phyloP scores from a whole-genome alignment of 352 stramenopile species.

The Pythium coloratum region DNA sequence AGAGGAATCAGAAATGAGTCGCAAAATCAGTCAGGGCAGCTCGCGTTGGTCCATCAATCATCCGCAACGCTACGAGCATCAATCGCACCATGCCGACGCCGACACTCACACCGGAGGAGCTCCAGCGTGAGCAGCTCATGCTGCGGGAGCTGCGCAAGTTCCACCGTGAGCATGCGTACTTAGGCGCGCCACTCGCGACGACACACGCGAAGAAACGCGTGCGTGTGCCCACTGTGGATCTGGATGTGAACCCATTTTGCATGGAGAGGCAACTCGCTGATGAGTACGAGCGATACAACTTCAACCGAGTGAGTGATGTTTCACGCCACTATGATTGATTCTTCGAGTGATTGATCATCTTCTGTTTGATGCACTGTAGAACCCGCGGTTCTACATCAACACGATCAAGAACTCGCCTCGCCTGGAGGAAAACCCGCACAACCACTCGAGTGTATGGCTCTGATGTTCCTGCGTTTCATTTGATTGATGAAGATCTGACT shows the following conservation, averaged over 20 bases:
- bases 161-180: conserved; percentile 42
- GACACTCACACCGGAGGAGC: conserved; percentile 19
- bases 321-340: not conserved
- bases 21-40: not conserved
- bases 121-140: conserved; percentile 65
- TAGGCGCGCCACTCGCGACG: conserved; percentile 41
- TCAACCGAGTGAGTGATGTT: conserved; percentile 36
- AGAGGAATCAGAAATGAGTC: conserved; percentile 14
- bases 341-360: no score
- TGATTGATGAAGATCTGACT: not conserved
- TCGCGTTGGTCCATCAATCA: not conserved
- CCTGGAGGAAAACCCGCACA: conserved; percentile 59
- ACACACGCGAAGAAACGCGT: conserved; percentile 66
- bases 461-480: not conserved
- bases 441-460: conserved; percentile 66
- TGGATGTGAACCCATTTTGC: conserved; percentile 74
- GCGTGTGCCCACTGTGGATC: conserved; percentile 52
- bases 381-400: conserved; percentile 69
- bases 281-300: conserved; percentile 65
- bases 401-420: conserved; percentile 47
- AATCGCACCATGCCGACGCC: conserved; percentile 4
- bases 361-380: conserved; percentile 30
- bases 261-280: conserved; percentile 73
- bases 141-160: conserved; percentile 70
- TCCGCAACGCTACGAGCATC: not conserved